Conservation (phyloP, 208 protist genomes). For the Polymyxa betae region DNA sequence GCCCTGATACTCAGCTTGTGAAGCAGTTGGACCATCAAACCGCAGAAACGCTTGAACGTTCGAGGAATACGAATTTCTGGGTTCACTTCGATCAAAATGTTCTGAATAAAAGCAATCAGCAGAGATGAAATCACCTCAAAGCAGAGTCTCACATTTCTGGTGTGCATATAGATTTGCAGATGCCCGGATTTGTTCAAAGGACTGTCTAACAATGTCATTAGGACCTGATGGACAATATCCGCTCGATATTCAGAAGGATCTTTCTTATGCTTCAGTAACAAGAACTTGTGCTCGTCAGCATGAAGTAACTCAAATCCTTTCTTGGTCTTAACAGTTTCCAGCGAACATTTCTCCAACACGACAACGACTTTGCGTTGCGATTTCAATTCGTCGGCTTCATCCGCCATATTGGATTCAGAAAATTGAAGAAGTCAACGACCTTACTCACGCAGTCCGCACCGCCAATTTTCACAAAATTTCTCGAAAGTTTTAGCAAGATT, state of each 20-base stretch:
- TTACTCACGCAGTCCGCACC: too few species aligned
- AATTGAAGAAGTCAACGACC: too few species aligned
- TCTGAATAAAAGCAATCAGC: slow-evolving; percentile 12
- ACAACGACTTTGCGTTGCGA: slow-evolving; percentile 31
- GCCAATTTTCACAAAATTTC: too few species aligned
- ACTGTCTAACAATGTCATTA: slow-evolving; percentile 58
- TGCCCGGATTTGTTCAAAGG: slow-evolving; percentile 58
- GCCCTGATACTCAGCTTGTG: slow-evolving; percentile 96
- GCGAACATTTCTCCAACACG: slow-evolving; percentile 48
- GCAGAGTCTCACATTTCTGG: slow-evolving; percentile 39
- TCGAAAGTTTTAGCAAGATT: too few species aligned
- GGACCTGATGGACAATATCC: slow-evolving; percentile 59
- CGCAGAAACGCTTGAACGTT: slow-evolving; percentile 95
- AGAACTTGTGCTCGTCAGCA: slow-evolving; percentile 37
- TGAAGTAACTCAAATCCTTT: slow-evolving; percentile 52
- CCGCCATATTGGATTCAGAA: too few species aligned
- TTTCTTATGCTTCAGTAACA: slow-evolving; percentile 56
- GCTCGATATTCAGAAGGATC: slow-evolving; percentile 58
- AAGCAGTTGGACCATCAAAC: slow-evolving; percentile 96
- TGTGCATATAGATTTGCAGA: slow-evolving; percentile 58
- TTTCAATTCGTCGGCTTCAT: neutral
- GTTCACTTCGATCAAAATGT: slow-evolving; percentile 81
- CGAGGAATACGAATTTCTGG: slow-evolving; percentile 95
- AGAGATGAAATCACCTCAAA: neutral
- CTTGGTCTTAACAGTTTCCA: slow-evolving; percentile 57